Evolutionary conservation across 768 basidiomycete genomes (phyloP).

Genomic region (Polyporus arcularius): DNA sequence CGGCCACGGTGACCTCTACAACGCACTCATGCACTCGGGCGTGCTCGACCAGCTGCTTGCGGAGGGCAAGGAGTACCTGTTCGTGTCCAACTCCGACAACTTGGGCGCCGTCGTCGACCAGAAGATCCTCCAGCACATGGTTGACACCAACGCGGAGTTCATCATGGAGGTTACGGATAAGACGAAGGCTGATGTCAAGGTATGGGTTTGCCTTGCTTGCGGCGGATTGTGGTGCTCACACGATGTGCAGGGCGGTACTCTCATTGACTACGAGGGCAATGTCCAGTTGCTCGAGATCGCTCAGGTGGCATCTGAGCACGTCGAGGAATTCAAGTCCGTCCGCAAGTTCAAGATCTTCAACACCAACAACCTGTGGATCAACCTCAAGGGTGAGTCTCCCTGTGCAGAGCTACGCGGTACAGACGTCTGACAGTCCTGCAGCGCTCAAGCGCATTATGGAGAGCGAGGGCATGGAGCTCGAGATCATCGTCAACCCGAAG

Average conservation of each 20-base stretch:
- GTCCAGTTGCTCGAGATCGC: conserved; percentile 91
- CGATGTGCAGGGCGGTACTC: conserved; percentile 66
- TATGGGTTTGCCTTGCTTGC: conserved; percentile 13
- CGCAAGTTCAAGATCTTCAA: conserved; percentile 95
- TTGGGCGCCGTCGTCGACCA: conserved; percentile 69
- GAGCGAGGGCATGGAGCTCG: conserved; percentile 81
- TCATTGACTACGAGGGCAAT: conserved; percentile 89
- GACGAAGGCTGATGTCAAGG: conserved; percentile 83
- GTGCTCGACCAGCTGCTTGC: conserved; percentile 86
- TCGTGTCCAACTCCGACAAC: conserved; percentile 97
- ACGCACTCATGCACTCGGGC: conserved; percentile 87
- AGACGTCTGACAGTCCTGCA: conserved; percentile 29
- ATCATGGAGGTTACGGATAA: conserved; percentile 97
- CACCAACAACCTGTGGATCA: conserved; percentile 83
- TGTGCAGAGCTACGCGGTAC: not conserved
- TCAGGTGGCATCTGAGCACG: conserved; percentile 90
- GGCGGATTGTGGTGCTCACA: not conserved
- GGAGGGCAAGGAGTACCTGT: conserved; percentile 95
- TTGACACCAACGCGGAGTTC: conserved; percentile 79
- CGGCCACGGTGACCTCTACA: conserved; percentile 96
- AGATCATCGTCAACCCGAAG: conserved; percentile 95
- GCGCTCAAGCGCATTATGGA: conserved; percentile 93
- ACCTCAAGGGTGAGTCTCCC: conserved; percentile 60
- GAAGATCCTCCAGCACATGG: conserved; percentile 85
- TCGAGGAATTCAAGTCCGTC: conserved; percentile 90